Base-by-base conservation (phyloP, 805 yeast species). In the Debaryomyces prosopidis region DNA sequence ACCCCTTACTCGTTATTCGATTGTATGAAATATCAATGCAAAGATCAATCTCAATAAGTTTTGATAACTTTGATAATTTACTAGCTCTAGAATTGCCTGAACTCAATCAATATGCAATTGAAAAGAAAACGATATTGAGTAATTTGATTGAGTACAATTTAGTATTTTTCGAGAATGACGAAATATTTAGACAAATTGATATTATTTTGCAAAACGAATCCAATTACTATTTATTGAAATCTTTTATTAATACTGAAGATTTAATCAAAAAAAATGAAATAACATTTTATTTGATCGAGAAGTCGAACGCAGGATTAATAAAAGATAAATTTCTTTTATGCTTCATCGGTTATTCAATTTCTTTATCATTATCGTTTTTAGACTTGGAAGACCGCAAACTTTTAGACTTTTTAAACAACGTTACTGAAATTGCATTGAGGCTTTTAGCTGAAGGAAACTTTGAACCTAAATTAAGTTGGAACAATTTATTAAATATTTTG, bases 301-400 rank as follows among this genome's bases (percentile, higher is more conserved):
- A 44, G 15, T 35, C 52, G 3, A 46, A 53, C 19, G 28, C 43
- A 9, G 11, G 31, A 5, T 7, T 20, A 14, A 37, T 30, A 12
- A 40, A 11, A 14, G 59, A 58, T 45, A 53, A 53, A 11, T 15
- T 41, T 3, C 50, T 61, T 17, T 40, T 52, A 14, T 54, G 53
- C 23, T 48, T 47, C 33, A 50, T 63, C 36, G 63, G 55, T 2
- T 55, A 46, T 39, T 50, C 60, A 1, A 51, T 57, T 32, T 30
- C 53, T 39, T 52, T 16, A 40, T 49, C 17, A 28, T 36, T 9
- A 44, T 61, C 31, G 61, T 60, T 3, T 30, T 51, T 27, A 33
- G 50, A n/a, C 28, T 47, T 27, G 36, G 38, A 58, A 62, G 65
- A 46, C 34, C 16, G 27, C 11, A 40, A 18, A 11, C 10, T 27